These are phyloP conservation scores for Hypoxylon fragiforme DNA, from an alignment of 495 filamentous ascomycete genomes.

Conservation along the genomic window DNA sequence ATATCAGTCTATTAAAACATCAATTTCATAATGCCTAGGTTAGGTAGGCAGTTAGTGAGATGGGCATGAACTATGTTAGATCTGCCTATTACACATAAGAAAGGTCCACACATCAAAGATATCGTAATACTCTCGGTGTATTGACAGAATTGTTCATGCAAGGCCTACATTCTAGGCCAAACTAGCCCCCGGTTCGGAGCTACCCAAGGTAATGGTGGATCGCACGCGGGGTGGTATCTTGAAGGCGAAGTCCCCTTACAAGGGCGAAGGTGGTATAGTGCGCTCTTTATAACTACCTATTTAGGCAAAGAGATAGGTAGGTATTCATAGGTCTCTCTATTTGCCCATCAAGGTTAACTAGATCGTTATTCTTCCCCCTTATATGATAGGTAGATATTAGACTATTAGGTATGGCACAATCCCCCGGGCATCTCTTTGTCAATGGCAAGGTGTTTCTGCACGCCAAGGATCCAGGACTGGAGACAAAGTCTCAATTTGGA, in stretches of 20 bases:
- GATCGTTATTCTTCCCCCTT: neutral
- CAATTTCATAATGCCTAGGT: neutral
- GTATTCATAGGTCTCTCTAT: no score
- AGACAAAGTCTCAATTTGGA: slow-evolving; percentile 26
- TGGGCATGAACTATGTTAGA: neutral
- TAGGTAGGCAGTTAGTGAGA: no score
- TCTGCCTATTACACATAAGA: no score
- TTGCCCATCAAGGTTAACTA: no score
- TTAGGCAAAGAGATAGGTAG: no score
- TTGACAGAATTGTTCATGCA: no score
- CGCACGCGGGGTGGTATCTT: no score
- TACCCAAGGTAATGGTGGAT: slow-evolving; percentile 5
- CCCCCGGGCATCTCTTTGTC: slow-evolving; percentile 15
- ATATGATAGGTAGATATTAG: neutral
- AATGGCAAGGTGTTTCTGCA: slow-evolving; percentile 25
- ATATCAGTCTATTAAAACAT: neutral
- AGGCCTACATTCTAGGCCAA: no score
- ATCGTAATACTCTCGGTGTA: neutral
- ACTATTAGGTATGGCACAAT: slow-evolving; percentile 2
- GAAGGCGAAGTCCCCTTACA: no score
- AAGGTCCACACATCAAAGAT: neutral
- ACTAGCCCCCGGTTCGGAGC: slow-evolving; percentile 6
- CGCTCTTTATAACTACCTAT: no score
- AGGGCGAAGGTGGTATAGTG: no score
- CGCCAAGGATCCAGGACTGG: slow-evolving; percentile 20